These are phyloP conservation scores for Sindora glabra DNA, from an alignment of 306 rosid genomes.

Conservation along the genomic window DNA sequence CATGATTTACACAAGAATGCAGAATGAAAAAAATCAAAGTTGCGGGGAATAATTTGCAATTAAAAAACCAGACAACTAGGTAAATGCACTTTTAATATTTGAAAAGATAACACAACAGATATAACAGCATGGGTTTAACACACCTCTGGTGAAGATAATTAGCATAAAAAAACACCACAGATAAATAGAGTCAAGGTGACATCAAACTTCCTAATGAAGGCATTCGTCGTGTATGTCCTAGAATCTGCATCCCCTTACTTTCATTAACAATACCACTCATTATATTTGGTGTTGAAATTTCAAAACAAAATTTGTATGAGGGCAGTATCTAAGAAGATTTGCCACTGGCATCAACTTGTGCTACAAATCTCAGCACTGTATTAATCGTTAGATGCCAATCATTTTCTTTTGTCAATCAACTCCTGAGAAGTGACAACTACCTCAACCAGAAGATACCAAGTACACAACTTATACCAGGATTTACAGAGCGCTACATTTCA, in stretches of 20 bases:
- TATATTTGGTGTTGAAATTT: not conserved
- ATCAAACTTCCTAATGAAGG: not conserved
- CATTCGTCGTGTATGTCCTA: not conserved
- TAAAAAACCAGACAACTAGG: not conserved
- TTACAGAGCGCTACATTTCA: not conserved
- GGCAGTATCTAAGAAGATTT: not conserved
- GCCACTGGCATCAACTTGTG: not conserved
- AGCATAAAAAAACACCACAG: not conserved
- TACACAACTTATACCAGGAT: not conserved
- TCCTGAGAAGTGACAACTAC: not conserved
- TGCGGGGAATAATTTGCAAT: not conserved
- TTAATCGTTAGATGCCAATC: not conserved
- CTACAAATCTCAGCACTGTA: too few relatives aligned
- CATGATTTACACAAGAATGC: conserved; percentile 10
- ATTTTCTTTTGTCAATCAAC: not conserved
- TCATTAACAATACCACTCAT: too few relatives aligned
- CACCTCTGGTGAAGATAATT: not conserved
- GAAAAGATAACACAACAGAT: not conserved
- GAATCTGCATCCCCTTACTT: not conserved
- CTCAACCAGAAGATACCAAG: not conserved
- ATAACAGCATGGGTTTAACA: not conserved
- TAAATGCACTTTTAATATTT: not conserved
- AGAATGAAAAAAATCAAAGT: not conserved
- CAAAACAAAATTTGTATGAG: not conserved
- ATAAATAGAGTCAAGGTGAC: not conserved